phyloP scores from a whole-genome alignment of 2,329 filamentous ascomycete species.

The Penicillium sclerotigenum region DNA sequence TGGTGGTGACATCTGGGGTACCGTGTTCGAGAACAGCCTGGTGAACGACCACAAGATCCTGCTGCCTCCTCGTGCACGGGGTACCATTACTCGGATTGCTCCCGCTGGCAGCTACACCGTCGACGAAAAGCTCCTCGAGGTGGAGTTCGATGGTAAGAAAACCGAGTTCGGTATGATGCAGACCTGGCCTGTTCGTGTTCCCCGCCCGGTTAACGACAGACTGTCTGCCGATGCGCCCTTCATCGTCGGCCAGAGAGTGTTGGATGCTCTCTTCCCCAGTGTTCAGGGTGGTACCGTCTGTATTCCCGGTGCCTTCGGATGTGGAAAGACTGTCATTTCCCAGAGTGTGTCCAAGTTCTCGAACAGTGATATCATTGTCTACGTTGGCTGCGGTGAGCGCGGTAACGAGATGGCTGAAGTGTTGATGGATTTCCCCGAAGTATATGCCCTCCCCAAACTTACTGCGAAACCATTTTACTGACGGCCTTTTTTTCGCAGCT shows the following conservation, averaged over 20 bases:
- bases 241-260: constrained; percentile 91
- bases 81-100: constrained; percentile 87
- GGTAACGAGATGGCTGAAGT: constrained; percentile 99
- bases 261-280: constrained; percentile 93
- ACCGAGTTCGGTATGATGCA: constrained; percentile 98
- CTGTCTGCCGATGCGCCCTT: constrained; percentile 85
- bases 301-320: constrained; percentile 97
- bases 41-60: constrained; percentile 91
- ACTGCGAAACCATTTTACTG: constrained; percentile 9
- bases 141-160: constrained; percentile 97
- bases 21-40: constrained; percentile 93
- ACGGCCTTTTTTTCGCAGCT: constrained; percentile 51
- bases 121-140: constrained; percentile 86
- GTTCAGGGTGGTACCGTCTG: constrained; percentile 97
- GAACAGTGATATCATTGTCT: constrained; percentile 98
- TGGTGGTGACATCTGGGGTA: constrained; percentile 93
- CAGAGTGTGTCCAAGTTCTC: constrained; percentile 99
- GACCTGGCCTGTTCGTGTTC: constrained; percentile 94
- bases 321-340: constrained; percentile 98
- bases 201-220: constrained; percentile 88
- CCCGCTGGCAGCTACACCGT: constrained; percentile 91
- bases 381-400: constrained; percentile 89
- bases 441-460: constrained; percentile 27
- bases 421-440: constrained; percentile 97
- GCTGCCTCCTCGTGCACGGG: constrained; percentile 81